Evolutionary conservation across 2,329 filamentous ascomycete genomes (phyloP).

Genomic region (Fusarium albidum): DNA sequence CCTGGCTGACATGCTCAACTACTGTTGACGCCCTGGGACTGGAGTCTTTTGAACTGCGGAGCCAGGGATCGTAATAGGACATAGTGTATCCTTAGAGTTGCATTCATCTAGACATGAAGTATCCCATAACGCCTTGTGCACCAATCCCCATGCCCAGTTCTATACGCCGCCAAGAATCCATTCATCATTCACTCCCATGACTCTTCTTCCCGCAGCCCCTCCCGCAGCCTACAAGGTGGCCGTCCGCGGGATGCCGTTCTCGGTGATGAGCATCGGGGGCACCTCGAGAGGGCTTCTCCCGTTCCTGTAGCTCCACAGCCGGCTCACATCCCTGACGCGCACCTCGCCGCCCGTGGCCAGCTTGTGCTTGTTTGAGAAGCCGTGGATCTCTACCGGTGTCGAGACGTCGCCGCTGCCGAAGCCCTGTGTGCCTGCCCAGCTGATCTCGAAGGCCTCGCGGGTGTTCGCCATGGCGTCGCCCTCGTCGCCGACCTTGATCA

Average conservation of each 20-base stretch:
- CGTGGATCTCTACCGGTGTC: slow-evolving; percentile 51
- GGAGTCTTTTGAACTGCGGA: no score
- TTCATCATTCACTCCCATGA: neutral
- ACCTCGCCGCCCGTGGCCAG: slow-evolving; percentile 46
- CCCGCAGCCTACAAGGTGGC: slow-evolving; percentile 47
- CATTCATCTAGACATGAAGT: no score
- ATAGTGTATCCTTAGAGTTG: no score
- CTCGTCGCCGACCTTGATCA: slow-evolving; percentile 55
- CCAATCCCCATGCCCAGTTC: neutral
- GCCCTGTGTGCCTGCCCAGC: slow-evolving; percentile 52
- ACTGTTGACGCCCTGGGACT: slow-evolving; percentile 34
- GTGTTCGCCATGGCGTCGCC: slow-evolving; percentile 54
- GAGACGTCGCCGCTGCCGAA: slow-evolving; percentile 47
- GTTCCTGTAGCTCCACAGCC: slow-evolving; percentile 70
- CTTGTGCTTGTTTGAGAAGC: slow-evolving; percentile 38
- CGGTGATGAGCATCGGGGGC: slow-evolving; percentile 46
- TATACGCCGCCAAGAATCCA: neutral
- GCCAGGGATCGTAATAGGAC: no score
- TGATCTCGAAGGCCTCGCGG: slow-evolving; percentile 57
- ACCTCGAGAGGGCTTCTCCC: slow-evolving; percentile 60
- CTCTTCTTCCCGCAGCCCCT: neutral
- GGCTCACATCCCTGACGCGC: slow-evolving; percentile 67
- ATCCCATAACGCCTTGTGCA: neutral
- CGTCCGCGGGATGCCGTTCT: slow-evolving; percentile 49
- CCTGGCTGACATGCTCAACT: slow-evolving; percentile 55